These are phyloP conservation scores for Penicillium sp. DNA, from an alignment of 2,329 filamentous ascomycete genomes.

Conservation along the genomic window DNA sequence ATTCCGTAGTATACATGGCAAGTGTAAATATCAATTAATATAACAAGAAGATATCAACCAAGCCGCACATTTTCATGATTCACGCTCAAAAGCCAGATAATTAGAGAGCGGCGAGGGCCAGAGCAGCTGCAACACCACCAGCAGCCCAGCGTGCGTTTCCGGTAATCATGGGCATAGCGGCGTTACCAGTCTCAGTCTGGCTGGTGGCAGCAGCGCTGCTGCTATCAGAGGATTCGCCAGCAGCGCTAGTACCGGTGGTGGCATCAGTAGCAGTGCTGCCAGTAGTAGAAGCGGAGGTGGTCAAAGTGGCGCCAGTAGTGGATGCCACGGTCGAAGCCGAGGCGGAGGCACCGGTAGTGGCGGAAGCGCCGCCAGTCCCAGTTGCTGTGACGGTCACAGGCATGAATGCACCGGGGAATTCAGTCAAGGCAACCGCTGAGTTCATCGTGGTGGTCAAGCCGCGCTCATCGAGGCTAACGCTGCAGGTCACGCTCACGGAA, in stretches of 20 bases:
- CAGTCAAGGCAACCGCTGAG: background rate
- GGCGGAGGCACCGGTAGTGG: conserved; percentile 8
- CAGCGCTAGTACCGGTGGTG: conserved; percentile 1
- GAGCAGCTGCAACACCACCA: conserved; percentile 16
- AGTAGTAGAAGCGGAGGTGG: conserved; percentile 3
- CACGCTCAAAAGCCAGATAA: background rate
- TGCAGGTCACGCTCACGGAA: background rate
- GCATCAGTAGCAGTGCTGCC: background rate
- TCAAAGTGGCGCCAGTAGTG: background rate
- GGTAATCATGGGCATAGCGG: conserved; percentile 18
- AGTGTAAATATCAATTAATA: no score
- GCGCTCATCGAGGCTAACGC: background rate
- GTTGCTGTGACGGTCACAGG: conserved; percentile 7
- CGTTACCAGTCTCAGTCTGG: conserved; percentile 12
- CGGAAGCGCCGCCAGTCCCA: background rate
- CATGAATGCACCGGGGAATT: conserved; percentile 4
- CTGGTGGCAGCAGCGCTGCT: conserved; percentile 5
- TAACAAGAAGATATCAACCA: no score
- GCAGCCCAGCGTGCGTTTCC: conserved; percentile 15
- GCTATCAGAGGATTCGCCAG: no score
- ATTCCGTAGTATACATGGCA: background rate
- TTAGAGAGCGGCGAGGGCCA: conserved; percentile 4
- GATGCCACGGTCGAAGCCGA: conserved; percentile 6
- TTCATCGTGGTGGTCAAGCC: background rate
- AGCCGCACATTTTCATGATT: no score